Base-by-base conservation (phyloP, 1,284 basidiomycete genomes). In the Rhizopogon hawkerae region DNA sequence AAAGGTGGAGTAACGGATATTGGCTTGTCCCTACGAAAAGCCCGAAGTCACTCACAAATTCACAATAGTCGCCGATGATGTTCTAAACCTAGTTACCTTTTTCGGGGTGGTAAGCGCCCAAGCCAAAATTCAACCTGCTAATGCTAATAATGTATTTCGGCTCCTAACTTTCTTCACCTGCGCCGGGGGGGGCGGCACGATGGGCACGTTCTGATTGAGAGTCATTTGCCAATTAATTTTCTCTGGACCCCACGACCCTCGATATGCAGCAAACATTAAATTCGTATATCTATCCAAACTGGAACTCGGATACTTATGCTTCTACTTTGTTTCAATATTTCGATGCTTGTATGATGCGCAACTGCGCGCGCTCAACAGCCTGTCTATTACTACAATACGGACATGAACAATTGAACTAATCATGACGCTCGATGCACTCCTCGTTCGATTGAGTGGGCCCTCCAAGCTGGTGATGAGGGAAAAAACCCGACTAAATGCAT, bases 21-120 rank as follows among this genome's bases (percentile, higher is more conserved):
- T 63, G 52, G 54, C 64, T 60, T 61, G 62, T 67, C 24, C 26
- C 37, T 23, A 37, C 38, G 24, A 24, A 11, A 24, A 45, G 26
- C 21, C 31, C 10, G 23, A 34, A 13, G 31, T 37, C 16, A 50
- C 26, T 41, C 16, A 3, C 8, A 43, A 42, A 42, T 16, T 16
- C 16, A 42, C 41, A 43, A 43, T 21, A 43, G 29, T 13, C 41
- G 41, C 41, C 9, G 5, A 35, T 4, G 10, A 11, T 16, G 16
- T 23, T 23, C 18, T 23, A 38, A 43, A 43, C 41, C 29, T 21
- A 33, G 29, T 43, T 43, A 33, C 41, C 41, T 43, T 33, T 43
- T 33, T 33, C 41, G 41, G 21, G 0, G 29, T 8, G 5, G 9
- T 11, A 43, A 43, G 41, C 41, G 41, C 29, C 13, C 16, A 41